Evolutionary conservation across 305 asterid genomes (phyloP), one percentile per base, ranked within the genome.

Genomic region (Fraxinus greggii): DNA sequence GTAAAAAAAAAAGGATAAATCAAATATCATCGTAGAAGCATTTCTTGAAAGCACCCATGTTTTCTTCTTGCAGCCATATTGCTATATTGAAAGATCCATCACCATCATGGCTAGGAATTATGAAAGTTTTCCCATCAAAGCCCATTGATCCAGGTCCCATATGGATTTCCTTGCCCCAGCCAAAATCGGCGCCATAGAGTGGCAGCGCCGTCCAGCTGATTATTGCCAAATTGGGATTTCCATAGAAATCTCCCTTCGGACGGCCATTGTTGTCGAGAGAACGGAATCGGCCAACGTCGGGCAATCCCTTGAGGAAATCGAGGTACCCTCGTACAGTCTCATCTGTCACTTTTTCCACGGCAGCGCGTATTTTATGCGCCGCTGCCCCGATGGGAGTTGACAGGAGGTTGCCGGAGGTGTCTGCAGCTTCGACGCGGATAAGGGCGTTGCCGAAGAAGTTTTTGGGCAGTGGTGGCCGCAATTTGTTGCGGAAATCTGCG

Each of bases 61-160:
- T 65, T 61, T 87, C 90, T 76, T 89, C 90, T 72, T 87, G 90
- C 65, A 89, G 75, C 92, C 92, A 89, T 31, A 89, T 87, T 0
- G 86, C 92, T 0, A 88, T 79, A n/a, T 89, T 88, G 32, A 87
- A 85, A 4, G 92, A 87, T 3, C 89, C 89, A 21, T 86, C 75
- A 9, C 90, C 90, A 1, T 86, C 88, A 0, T 82, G 86, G 5
- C 81, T 79, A 0, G 91, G 92, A 21, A 89, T 89, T 2, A 89
- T 63, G 83, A 88, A 88, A 8, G 90, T 88, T 33, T 88, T 88
- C 17, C 92, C 92, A 8, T 90, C 91, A 3, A 88, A 90, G 0
- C 91, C 90, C 88, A 87, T 86, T 9, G 87, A 84, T 7, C 91
- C 93, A 0, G 93, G 93, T 3, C 93, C 93, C 80, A 88, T 12